phyloP scores from a whole-genome alignment of 2,329 filamentous ascomycete genomes.

The Meredithiella fracta region DNA sequence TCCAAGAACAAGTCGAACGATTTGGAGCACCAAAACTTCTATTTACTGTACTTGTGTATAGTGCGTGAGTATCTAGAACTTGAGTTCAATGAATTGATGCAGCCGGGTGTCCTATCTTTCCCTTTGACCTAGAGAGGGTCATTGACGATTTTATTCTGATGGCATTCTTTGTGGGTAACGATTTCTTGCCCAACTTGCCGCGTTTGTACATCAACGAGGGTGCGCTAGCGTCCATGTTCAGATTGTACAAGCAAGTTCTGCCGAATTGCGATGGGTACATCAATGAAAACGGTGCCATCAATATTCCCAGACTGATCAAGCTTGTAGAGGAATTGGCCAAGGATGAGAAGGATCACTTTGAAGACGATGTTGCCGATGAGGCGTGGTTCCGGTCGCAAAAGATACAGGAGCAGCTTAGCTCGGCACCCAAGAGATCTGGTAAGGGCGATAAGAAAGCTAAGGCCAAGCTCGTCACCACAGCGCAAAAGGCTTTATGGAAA shows the following conservation, averaged over 20 bases:
- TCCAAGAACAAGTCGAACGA: constrained; percentile 85
- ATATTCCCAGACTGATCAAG: constrained; percentile 59
- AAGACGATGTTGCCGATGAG: constrained; percentile 72
- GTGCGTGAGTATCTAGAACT: constrained; percentile 93
- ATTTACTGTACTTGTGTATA: constrained; percentile 89
- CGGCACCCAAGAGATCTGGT: constrained; percentile 29
- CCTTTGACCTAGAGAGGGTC: constrained; percentile 78
- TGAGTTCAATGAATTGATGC: constrained; percentile 85
- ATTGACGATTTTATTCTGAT: constrained; percentile 99
- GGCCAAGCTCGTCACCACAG: constrained; percentile 57
- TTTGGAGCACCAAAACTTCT: constrained; percentile 97
- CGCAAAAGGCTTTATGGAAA: constrained; percentile 69
- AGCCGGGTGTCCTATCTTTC: constrained; percentile 54
- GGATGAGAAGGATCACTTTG: constrained; percentile 85
- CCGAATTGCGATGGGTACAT: constrained; percentile 85
- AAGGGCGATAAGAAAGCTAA: constrained; percentile 29
- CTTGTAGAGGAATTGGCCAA: constrained; percentile 73
- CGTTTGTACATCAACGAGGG: constrained; percentile 97
- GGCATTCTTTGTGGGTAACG: constrained; percentile 98
- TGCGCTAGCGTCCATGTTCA: constrained; percentile 91
- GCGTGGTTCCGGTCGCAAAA: constrained; percentile 56
- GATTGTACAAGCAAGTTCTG: constrained; percentile 80
- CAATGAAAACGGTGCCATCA: constrained; percentile 87
- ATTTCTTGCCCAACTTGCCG: constrained; percentile 93
- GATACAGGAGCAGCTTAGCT: constrained; percentile 42